These are phyloP conservation scores for Nyssa sinensis DNA, from an alignment of 148 eudicot genomes.

Conservation along the genomic window DNA sequence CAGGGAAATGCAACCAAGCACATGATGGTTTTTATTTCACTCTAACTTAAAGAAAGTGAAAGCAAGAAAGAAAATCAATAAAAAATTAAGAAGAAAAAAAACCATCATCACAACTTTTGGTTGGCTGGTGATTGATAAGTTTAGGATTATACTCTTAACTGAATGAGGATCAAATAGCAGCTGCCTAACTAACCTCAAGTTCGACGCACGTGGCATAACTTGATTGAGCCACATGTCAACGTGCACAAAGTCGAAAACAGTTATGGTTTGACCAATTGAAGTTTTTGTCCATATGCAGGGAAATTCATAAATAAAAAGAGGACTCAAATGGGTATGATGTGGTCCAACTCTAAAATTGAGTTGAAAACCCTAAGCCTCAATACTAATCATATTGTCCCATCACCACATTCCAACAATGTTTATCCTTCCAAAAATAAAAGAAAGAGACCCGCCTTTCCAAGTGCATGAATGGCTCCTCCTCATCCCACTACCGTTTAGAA, in stretches of 20 bases:
- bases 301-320: conserved; percentile 9
- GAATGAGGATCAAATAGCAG: neutral
- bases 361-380: conserved; percentile 21
- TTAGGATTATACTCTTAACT: conserved; percentile 1
- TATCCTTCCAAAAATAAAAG: neutral
- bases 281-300: conserved; percentile 19
- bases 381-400: conserved; percentile 33
- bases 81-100: neutral
- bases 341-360: conserved; percentile 20
- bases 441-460: conserved; percentile 23
- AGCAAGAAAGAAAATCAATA: neutral
- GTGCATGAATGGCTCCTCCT: conserved; percentile 24
- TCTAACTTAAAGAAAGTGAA: neutral
- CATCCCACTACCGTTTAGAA: conserved; percentile 32
- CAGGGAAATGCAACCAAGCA: neutral
- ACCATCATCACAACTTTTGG: conserved; percentile 8
- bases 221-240: neutral
- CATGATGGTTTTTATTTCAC: neutral
- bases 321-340: conserved; percentile 14
- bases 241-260: neutral
- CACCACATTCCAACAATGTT: conserved; percentile 33
- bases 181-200: neutral
- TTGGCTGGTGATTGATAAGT: neutral
- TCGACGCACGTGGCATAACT: neutral
- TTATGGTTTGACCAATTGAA: conserved; percentile 4